Base-by-base conservation (phyloP, 2,329 filamentous ascomycete genomes). In the Claviceps cyperi region DNA sequence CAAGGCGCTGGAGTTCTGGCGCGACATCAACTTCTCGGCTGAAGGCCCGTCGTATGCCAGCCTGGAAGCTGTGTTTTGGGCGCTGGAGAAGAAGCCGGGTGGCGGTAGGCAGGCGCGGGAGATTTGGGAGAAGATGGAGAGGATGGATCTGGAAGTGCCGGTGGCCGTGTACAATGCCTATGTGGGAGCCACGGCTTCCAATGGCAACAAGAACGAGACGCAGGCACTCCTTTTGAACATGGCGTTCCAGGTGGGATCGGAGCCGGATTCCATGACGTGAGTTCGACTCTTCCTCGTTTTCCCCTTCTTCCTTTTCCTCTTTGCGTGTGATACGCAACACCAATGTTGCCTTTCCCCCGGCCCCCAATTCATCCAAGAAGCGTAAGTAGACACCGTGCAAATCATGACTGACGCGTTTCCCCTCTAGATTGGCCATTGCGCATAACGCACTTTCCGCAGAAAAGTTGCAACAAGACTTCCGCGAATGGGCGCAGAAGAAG, bases 41-140 rank as follows among this genome's bases (percentile, higher is more conserved):
- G 90, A 97, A 65, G 92, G 92, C 0, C 92, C 92, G 0, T 84
- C 83, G 1, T 88, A 92, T 58, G 77, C 80, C 53, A 90, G 83
- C 53, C 75, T 98, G 38, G 80, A 83, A 44, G 83, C 92, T 36
- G 83, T 89, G 2, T 87, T 98, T 57, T 81, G 83, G 57, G 78
- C 83, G 1, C 91, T 89, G 62, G 83, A 94, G 62, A 70, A 70
- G 53, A 71, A 70, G 52, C 73, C 76, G 1, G 72, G 72, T 60
- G 70, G 83, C 56, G 71, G 82, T 64, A 70, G 68, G 19, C 74
- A 74, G 54, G 79, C 84, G 40, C 77, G 78, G 19, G 71, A 77
- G 46, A 79, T 91, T 6, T 94, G 86, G 86, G 69, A 70, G 21
- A 80, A 79, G 65, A 74, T 92, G 51, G 74, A 76, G 57, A 73